Conservation (phyloP, 139 green algal genomes). For the Closterium sp. region DNA sequence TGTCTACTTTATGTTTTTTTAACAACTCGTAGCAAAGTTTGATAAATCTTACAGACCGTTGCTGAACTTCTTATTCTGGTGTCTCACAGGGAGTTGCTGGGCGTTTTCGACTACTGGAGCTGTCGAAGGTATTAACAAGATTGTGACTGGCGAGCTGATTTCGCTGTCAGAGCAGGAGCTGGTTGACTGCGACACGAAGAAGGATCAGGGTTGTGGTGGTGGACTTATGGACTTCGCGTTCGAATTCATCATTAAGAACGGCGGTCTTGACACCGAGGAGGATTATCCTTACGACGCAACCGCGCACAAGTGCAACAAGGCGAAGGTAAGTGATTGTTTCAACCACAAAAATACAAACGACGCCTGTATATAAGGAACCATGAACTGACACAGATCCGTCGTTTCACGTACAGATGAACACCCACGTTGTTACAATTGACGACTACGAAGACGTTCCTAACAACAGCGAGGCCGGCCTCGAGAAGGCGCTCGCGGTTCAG, state of each 20-base stretch:
- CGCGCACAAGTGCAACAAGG: conserved; percentile 58
- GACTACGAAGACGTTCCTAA: conserved; percentile 84
- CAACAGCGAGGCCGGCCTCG: conserved; percentile 59
- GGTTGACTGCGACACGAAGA: conserved; percentile 74
- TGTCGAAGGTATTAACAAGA: conserved; percentile 90
- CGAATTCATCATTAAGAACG: conserved; percentile 85
- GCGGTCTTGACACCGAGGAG: conserved; percentile 88
- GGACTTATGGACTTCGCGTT: conserved; percentile 98
- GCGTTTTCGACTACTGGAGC: conserved; percentile 89
- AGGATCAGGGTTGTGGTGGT: conserved; percentile 77
- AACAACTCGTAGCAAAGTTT: not conserved
- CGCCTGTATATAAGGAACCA: not conserved
- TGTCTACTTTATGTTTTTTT: not conserved
- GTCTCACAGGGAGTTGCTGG: conserved; percentile 83
- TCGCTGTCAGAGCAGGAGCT: conserved; percentile 91
- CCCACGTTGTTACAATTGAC: conserved; percentile 78
- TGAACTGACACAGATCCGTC: not conserved
- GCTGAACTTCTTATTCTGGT: not conserved
- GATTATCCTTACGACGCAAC: conserved; percentile 81
- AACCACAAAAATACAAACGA: not conserved
- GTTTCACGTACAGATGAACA: conserved; percentile 43
- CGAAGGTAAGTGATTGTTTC: conserved; percentile 50
- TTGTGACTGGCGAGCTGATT: conserved; percentile 80
- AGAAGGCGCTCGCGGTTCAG: conserved; percentile 77
- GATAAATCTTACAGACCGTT: no score